Base-by-base conservation (phyloP, 2,329 filamentous ascomycete genomes). In the Clarireedia hainanense region DNA sequence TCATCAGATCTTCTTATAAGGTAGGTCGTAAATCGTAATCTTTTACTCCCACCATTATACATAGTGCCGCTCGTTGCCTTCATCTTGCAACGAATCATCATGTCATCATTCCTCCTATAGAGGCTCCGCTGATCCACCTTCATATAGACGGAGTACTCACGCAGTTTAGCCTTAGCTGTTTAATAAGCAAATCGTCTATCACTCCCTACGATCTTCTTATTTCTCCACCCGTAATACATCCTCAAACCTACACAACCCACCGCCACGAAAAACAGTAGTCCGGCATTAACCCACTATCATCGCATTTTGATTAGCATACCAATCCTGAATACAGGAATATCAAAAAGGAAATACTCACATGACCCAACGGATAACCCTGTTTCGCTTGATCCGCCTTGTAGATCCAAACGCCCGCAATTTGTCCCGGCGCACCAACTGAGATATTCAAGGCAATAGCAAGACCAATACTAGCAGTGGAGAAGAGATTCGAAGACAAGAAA, bases 361-460 rank as follows among this genome's bases (percentile, higher is more conserved):
- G 85, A 0, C 86, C 86, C 0, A 84, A 88, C 0, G 84, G 84
- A 66, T 86, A 89, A 0, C 86, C 85, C 9, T 62, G 70, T 23
- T 71, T 68, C 17, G 76, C 78, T 68, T 89, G 83, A 10, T 79
- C 71, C 1, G 79, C 74, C 65, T 85, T 85, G 70, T 88, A 89
- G 59, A 88, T 88, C 84, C 84, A 89, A 1, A 88, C 83, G 0
- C 85, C 86, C 0, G 82, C 79, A 42, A 89, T 89, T 68, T 89
- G 85, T 0, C 86, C 85, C 0, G 85, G 76, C 0, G 84, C 85
- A 0, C 84, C 85, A 49, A 86, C 76, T 2, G 80, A 83, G 15
- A 89, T 80, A 60, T 89, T 88, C 59, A 89, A 70, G 0, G 85
- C 86, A 55, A 89, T 85, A 2, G 85, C 85, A 10, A 89, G 74